phyloP scores from a whole-genome alignment of 179 eudicot species.

The Patellifolia procumbens region DNA sequence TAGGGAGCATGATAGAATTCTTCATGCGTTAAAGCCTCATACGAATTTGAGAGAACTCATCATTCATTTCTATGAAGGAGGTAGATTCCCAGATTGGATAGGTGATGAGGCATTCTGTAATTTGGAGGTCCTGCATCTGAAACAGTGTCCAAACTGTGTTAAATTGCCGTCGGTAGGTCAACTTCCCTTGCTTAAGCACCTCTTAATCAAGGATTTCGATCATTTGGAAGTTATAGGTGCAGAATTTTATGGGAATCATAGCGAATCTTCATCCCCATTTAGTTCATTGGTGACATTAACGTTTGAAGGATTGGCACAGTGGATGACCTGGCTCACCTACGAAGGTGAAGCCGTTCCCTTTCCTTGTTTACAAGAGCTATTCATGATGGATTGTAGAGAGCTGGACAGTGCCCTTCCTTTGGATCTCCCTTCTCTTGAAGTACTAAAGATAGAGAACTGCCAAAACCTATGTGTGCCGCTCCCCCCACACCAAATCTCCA shows the following conservation, averaged over 20 bases:
- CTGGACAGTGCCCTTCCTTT: neutral
- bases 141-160: neutral
- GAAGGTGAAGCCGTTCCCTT: neutral
- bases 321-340: neutral
- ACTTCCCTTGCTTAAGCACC: neutral
- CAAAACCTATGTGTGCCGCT: neutral
- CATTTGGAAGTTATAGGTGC: neutral
- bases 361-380: neutral
- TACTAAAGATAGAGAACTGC: neutral
- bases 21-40: neutral
- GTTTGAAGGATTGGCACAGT: neutral
- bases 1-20: neutral
- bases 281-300: neutral
- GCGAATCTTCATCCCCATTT: neutral
- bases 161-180: neutral
- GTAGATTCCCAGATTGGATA: neutral
- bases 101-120: constrained; percentile 1
- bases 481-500: neutral
- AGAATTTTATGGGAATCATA: neutral
- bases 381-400: neutral
- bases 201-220: neutral
- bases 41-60: neutral
- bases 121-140: neutral
- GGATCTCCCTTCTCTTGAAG: neutral
- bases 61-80: neutral